These are phyloP conservation scores for Deinandra increscens DNA, from an alignment of 129 eudicot species.

Conservation along the genomic window DNA sequence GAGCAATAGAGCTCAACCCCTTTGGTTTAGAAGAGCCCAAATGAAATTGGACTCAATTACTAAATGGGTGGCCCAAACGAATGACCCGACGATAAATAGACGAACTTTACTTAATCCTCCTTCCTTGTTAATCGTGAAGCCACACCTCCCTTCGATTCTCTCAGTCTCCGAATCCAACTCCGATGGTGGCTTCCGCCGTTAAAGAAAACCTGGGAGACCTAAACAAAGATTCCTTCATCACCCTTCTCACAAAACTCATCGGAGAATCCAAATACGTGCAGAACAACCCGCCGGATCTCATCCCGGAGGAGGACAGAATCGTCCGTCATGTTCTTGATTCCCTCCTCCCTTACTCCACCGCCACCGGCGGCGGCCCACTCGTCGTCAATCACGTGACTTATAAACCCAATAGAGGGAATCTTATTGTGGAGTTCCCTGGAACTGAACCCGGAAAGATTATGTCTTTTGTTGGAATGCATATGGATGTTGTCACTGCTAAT, in stretches of 20 bases:
- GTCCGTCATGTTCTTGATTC: constrained; percentile 69
- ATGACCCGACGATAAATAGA: too few relatives aligned
- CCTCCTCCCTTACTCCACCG: constrained; percentile 67
- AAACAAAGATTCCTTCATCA: constrained; percentile 59
- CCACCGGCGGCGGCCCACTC: constrained; percentile 76
- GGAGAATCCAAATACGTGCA: constrained; percentile 82
- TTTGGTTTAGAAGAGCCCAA: too few relatives aligned
- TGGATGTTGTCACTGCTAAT: constrained; percentile 91
- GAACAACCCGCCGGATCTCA: constrained; percentile 89
- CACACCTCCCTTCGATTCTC: too few relatives aligned
- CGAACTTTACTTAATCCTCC: too few relatives aligned
- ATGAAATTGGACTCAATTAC: too few relatives aligned
- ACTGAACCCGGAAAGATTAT: constrained; percentile 51
- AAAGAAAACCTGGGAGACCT: constrained; percentile 56
- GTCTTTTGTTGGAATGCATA: constrained; percentile 86
- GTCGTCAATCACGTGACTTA: constrained; percentile 60
- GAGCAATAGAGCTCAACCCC: too few relatives aligned
- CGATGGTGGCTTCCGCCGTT: neutral
- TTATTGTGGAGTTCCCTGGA: constrained; percentile 79
- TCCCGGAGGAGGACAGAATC: constrained; percentile 92
- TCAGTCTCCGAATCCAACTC: too few relatives aligned
- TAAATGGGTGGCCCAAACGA: too few relatives aligned
- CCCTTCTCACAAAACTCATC: constrained; percentile 73
- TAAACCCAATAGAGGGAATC: constrained; percentile 64
- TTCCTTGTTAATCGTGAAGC: constrained; percentile 39